phyloP scores from a whole-genome alignment of 192 early-diverging fungal species.

The Mortierella antarctica region DNA sequence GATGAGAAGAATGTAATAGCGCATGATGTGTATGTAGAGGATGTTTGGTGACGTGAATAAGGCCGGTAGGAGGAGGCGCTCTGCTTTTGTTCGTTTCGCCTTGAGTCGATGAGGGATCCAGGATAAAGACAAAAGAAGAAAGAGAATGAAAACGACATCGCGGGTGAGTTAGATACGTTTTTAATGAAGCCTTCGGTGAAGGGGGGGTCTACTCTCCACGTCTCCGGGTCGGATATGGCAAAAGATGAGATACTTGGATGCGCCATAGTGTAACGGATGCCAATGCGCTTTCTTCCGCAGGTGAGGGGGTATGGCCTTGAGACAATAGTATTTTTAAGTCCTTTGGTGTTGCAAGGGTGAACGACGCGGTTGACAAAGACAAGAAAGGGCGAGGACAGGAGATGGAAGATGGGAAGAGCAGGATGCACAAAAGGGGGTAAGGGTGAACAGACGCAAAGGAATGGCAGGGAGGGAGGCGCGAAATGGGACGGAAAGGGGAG shows the following conservation, averaged over 20 bases:
- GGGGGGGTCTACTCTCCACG: too few species aligned
- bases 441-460: background rate
- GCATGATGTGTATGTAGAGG: slow-evolving; percentile 18
- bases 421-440: background rate
- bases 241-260: too few species aligned
- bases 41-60: background rate
- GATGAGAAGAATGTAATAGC: slow-evolving; percentile 15
- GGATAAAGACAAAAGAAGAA: background rate
- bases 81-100: background rate
- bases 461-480: background rate
- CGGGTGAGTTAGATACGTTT: too few species aligned
- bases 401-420: background rate
- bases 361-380: slow-evolving; percentile 3
- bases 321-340: too few species aligned
- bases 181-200: too few species aligned
- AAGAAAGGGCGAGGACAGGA: background rate
- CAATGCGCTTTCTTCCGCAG: too few species aligned
- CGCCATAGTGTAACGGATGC: too few species aligned
- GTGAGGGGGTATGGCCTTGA: too few species aligned
- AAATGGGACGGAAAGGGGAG: background rate
- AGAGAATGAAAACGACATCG: background rate
- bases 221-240: too few species aligned
- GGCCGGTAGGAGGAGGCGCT: too few species aligned
- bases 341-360: slow-evolving; percentile 7
- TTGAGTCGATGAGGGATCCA: background rate